Base-by-base conservation (phyloP, 305 asterid genomes). In the Lippia alba region DNA sequence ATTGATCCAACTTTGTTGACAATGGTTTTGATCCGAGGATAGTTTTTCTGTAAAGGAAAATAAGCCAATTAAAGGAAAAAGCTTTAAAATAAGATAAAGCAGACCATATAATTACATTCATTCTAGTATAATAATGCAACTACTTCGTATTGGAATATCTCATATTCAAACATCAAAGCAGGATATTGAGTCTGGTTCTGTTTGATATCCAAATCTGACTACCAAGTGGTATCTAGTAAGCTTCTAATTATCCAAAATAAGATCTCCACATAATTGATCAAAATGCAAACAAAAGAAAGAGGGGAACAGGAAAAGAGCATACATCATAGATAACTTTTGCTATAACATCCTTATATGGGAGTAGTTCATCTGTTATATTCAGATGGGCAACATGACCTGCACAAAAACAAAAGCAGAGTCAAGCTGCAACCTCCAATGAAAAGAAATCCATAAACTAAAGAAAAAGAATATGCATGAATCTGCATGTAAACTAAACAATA, bases 381-480 rank as follows among this genome's bases (percentile, higher is more conserved):
- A 94, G 77, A 82, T 94, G 99, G 61, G 97, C 96, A 79, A 94
- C 73, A 61, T 91, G 97, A 74, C 99, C 99, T 94, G 97, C 88
- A 89, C 44, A 72, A 63, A 67, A 18, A 68, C 48, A 53, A 46
- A 71, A 57, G 24, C 46, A 72, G 50, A 69, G 67, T 75, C 78
- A 76, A 57, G 54, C 12, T 55, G 50, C 58, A 68, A 70, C 12
- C 45, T 65, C 18, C 61, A 24, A 59, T 61, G 12, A 76, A 14
- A 54, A 53, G 34, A 24, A 40, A 14, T 33, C 49, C 61, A 18
- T 55, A 30, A 65, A 67, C 24, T 45, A 59, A 48, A 59, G 8
- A 61, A 61, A 61, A 76, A 57, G 46, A 61, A 74, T 15, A 45
- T 10, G 45, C 50, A 11, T 3, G 45, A 24, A 45, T 1, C 9